These are phyloP conservation scores for Blastocystis sp. DNA, from an alignment of 352 stramenopile species.

Conservation along the genomic window DNA sequence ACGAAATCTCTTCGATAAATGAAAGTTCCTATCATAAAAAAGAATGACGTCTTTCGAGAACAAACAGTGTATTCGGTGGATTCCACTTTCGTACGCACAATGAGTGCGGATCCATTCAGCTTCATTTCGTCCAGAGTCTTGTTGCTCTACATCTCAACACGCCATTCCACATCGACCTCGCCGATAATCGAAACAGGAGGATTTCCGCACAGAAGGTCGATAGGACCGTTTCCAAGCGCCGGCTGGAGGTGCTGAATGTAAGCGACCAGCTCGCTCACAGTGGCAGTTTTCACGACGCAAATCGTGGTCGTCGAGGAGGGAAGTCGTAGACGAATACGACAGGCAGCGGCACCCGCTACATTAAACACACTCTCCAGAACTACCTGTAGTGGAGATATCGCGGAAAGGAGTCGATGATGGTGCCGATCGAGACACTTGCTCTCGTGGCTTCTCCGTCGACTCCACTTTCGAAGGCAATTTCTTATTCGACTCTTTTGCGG, in stretches of 20 bases:
- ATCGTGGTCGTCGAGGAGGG: background rate
- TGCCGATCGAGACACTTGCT: background rate
- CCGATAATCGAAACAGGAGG: background rate
- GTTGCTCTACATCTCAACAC: background rate
- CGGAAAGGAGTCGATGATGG: background rate
- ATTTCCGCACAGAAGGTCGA: slow-evolving; percentile 33
- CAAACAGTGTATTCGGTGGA: background rate
- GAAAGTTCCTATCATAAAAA: slow-evolving; percentile 13
- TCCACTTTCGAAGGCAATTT: too few species aligned
- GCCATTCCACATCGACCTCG: background rate
- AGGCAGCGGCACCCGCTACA: background rate
- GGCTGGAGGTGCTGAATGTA: background rate
- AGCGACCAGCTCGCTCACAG: background rate
- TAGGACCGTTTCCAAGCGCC: background rate
- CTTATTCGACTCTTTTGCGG: too few species aligned
- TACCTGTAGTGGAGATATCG: background rate
- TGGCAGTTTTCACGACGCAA: slow-evolving; percentile 21
- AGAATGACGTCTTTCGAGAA: background rate
- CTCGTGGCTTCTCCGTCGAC: background rate
- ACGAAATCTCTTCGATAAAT: slow-evolving; percentile 32
- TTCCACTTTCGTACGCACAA: background rate
- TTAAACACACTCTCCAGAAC: too few species aligned
- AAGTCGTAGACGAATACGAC: background rate
- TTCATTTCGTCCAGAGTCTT: slow-evolving; percentile 22
- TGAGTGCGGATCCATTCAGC: slow-evolving; percentile 12